phyloP scores from a whole-genome alignment of 2,329 filamentous ascomycete genomes.

The Xylaria multiplex region DNA sequence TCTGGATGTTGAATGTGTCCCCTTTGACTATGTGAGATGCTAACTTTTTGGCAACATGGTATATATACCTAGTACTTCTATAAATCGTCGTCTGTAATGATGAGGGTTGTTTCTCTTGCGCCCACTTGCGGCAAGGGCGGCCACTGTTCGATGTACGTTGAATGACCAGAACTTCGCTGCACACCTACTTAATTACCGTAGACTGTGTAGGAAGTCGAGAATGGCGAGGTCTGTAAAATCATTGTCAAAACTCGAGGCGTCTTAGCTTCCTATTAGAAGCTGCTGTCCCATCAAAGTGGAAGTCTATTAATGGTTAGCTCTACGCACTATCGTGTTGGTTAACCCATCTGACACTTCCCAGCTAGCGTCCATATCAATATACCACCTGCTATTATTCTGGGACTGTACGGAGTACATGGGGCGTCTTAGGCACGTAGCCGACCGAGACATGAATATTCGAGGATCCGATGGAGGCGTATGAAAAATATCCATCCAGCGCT shows the following conservation, averaged over 20 bases:
- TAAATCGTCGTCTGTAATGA: background rate
- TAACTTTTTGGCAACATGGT: too few species aligned
- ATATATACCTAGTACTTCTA: background rate
- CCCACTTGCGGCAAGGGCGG: background rate
- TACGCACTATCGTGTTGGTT: background rate
- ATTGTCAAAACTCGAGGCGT: background rate
- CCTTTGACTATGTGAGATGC: too few species aligned
- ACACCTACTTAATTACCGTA: background rate
- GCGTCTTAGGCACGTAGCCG: background rate
- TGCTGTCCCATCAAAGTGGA: background rate
- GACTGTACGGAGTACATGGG: background rate
- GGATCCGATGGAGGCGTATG: background rate
- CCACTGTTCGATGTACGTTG: background rate
- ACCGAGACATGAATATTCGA: background rate
- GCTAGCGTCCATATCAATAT: background rate
- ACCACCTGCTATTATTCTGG: background rate
- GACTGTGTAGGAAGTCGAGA: background rate
- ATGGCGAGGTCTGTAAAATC: background rate
- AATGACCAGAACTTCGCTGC: background rate
- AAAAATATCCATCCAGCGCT: background rate
- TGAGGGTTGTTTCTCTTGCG: background rate
- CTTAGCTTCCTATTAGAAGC: background rate
- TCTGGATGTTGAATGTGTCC: too few species aligned
- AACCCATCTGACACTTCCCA: background rate
- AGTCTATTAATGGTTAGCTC: background rate